Base-by-base conservation (phyloP, 1,139 yeast species). In the Chernovozyma aurita region DNA sequence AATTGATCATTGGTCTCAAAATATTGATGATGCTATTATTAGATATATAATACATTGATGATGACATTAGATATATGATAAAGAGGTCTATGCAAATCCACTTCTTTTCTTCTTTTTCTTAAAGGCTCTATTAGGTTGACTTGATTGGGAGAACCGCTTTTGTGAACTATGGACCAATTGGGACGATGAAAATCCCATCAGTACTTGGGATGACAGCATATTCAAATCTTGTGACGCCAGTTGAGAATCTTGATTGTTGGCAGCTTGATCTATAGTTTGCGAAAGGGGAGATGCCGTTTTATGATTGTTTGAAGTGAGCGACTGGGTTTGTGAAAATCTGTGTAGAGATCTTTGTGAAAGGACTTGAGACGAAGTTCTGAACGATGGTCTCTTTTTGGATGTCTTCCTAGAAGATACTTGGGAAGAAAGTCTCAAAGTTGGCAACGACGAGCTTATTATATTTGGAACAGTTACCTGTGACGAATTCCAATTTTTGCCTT, bases 61-160 rank as follows among this genome's bases (percentile, higher is more conserved):
- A n/a, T n/a, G n/a, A n/a, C n/a, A n/a, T n/a, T n/a, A n/a, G n/a
- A n/a, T n/a, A n/a, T n/a, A n/a, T n/a, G n/a, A n/a, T 20, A 20
- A 7, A 9, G 9, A 7, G 22, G 21, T 17, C 45, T 42, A 58
- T 27, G 53, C 58, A 46, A 63, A 63, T 14, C 64, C 70, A 25
- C 57, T 55, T 43, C 51, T 50, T 42, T 56, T 60, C 43, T 54
- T 61, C 49, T 54, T 58, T 43, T 52, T 52, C 28, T 26, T 26
- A 6, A 6, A 7, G 8, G 6, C 9, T 9, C 9, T 20, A 6
- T 20, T 20, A 18, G 35, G 35, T 38, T 22, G 39, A 30, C 31
- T 24, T 8, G 30, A 35, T 12, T 36, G 40, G 22, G 26, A 7
- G 28, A 27, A 18, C 35, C 18, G 24, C 5, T 25, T 36, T 9